A percentile compares a stretch with the other conserved stretches of the same genome.
Conservation (phyloP, 768 basidiomycete species). For the Pleurotus giganteus region DNA sequence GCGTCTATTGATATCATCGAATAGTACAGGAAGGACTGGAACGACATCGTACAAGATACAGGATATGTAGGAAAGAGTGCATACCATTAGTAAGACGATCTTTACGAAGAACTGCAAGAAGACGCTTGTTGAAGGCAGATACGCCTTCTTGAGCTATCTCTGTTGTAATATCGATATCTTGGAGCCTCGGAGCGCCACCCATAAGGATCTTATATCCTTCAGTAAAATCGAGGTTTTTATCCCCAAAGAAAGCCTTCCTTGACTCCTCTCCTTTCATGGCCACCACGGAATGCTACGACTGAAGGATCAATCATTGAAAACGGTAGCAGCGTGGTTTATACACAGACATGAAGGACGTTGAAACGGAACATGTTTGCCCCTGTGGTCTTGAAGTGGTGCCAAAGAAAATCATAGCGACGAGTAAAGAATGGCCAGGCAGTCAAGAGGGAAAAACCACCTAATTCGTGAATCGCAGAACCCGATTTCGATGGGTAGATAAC, state of each 20-base stretch:
- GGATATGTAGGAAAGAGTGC: neutral
- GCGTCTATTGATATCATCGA: slow-evolving; percentile 23
- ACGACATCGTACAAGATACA: neutral
- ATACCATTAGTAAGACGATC: slow-evolving; percentile 22
- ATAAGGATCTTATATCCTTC: slow-evolving; percentile 33
- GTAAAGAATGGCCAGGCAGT: slow-evolving; percentile 9
- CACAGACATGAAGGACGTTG: slow-evolving; percentile 15
- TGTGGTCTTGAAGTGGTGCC: slow-evolving; percentile 6
- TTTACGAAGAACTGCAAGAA: slow-evolving; percentile 19
- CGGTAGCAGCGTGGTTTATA: neutral
- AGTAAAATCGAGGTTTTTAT: slow-evolving; percentile 22
- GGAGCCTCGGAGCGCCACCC: slow-evolving; percentile 22
- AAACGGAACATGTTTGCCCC: slow-evolving; percentile 16
- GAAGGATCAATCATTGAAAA: neutral
- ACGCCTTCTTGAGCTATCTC: slow-evolving; percentile 13
- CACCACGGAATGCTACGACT: slow-evolving; percentile 16
- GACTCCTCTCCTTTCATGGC: slow-evolving; percentile 31
- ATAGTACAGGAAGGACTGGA: slow-evolving; percentile 25
- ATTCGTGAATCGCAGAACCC: neutral
- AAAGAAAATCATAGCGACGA: slow-evolving; percentile 2
- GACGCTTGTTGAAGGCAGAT: slow-evolving; percentile 19
- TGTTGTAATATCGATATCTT: slow-evolving; percentile 20
- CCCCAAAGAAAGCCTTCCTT: slow-evolving; percentile 28
- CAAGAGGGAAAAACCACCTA: slow-evolving; percentile 3
- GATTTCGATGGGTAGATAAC: neutral